Conservation (phyloP, 2,329 filamentous ascomycete genomes). For the Coniochaeta sp. region DNA sequence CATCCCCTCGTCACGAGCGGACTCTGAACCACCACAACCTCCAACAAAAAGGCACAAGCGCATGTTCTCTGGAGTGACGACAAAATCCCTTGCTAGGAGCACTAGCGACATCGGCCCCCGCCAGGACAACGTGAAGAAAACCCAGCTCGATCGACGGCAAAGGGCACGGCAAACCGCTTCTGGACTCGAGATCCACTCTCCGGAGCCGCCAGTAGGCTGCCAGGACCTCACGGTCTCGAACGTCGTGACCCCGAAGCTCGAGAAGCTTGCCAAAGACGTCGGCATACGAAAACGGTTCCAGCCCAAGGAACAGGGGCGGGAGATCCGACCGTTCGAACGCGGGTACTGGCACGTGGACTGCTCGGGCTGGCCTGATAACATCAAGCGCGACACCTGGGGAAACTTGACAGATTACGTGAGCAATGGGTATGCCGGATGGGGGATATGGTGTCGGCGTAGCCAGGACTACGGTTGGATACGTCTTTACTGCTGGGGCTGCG, state of each 20-base stretch:
- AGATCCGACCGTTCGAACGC: conserved; percentile 55
- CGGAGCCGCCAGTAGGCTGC: conserved; percentile 43
- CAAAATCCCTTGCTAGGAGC: conserved; percentile 21
- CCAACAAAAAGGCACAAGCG: conserved; percentile 18
- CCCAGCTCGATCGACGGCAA: not conserved
- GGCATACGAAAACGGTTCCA: conserved; percentile 46
- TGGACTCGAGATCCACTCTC: conserved; percentile 44
- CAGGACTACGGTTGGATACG: conserved; percentile 42
- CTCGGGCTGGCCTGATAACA: conserved; percentile 39
- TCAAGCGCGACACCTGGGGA: conserved; percentile 52
- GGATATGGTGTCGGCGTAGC: conserved; percentile 50
- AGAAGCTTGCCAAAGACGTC: conserved; percentile 44
- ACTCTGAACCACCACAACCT: conserved; percentile 27
- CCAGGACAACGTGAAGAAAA: not conserved
- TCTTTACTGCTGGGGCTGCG: conserved; percentile 72
- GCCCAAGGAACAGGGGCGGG: conserved; percentile 40
- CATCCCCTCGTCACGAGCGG: conserved; percentile 12
- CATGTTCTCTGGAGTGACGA: conserved; percentile 8
- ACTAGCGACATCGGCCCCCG: conserved; percentile 25
- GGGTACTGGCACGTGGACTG: conserved; percentile 71
- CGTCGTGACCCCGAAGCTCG: conserved; percentile 50
- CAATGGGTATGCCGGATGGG: conserved; percentile 58
- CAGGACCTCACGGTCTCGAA: conserved; percentile 33
- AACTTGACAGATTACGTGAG: conserved; percentile 54
- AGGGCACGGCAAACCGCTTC: conserved; percentile 14